These are phyloP conservation scores for Agrocybe pediades DNA, from an alignment of 768 basidiomycete genomes.

Conservation along the genomic window DNA sequence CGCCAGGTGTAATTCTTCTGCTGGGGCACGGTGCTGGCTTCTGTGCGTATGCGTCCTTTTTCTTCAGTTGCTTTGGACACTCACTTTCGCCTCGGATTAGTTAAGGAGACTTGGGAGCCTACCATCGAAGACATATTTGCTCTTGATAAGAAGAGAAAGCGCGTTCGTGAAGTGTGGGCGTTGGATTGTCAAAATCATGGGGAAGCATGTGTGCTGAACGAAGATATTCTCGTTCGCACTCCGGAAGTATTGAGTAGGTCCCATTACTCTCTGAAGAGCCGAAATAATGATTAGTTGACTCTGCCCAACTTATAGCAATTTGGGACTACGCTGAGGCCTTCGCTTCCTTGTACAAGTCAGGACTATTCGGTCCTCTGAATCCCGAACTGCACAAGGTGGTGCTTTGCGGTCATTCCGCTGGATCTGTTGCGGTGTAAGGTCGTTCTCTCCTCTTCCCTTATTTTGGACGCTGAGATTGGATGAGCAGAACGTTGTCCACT, in stretches of 20 bases:
- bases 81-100: constrained; percentile 13
- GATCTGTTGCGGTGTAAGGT: constrained; percentile 29
- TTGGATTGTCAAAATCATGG: constrained; percentile 42
- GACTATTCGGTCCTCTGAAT: constrained; percentile 23
- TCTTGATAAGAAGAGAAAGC: constrained; percentile 19
- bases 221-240: constrained; percentile 19
- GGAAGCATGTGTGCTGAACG: constrained; percentile 36
- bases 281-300: neutral
- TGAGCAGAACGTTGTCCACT: constrained; percentile 22
- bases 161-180: constrained; percentile 36
- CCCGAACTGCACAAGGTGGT: constrained; percentile 24
- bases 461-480: neutral
- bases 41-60: constrained; percentile 18
- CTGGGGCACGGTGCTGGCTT: constrained; percentile 32
- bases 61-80: neutral
- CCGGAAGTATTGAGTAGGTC: constrained; percentile 20
- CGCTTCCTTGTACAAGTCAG: constrained; percentile 25
- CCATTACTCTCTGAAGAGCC: neutral
- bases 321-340: constrained; percentile 33
- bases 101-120: constrained; percentile 44
- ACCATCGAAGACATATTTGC: constrained; percentile 32
- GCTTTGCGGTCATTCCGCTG: constrained; percentile 34
- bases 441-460: neutral
- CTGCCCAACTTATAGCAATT: constrained; percentile 19
- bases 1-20: constrained; percentile 23